A percentile compares a stretch with the other conserved stretches of the same genome.
These are phyloP conservation scores for Pythium volutum DNA, from an alignment of 352 stramenopile species.

Conservation along the genomic window DNA sequence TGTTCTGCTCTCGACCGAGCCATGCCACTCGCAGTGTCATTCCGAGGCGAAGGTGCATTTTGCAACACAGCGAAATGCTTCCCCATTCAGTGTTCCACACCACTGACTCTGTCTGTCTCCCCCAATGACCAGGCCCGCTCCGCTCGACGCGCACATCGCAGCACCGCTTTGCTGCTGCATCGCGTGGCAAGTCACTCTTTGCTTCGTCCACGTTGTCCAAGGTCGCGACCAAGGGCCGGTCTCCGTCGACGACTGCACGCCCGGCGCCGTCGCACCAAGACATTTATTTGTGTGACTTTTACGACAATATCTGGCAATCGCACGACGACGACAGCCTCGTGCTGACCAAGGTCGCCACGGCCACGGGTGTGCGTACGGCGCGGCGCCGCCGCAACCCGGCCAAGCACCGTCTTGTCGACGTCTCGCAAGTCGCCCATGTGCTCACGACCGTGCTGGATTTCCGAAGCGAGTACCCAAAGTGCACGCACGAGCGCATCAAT, in stretches of 20 bases:
- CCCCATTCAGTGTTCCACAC: background rate
- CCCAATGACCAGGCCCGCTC: conserved; percentile 9
- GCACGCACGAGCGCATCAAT: conserved; percentile 39
- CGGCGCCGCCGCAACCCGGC: conserved; percentile 18
- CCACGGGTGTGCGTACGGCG: conserved; percentile 22
- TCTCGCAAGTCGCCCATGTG: conserved; percentile 75
- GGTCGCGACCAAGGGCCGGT: background rate
- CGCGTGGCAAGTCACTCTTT: background rate
- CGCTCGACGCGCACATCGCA: conserved; percentile 14
- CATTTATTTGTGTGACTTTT: conserved; percentile 30
- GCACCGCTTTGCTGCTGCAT: conserved; percentile 7
- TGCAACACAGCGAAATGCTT: background rate
- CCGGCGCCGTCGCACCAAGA: background rate
- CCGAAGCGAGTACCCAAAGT: conserved; percentile 49
- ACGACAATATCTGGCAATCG: conserved; percentile 31
- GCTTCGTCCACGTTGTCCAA: background rate
- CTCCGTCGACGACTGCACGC: background rate
- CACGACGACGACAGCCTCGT: conserved; percentile 19
- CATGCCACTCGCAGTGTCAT: conserved; percentile 21
- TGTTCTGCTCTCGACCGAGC: background rate
- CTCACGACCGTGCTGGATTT: conserved; percentile 70
- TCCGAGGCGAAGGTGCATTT: conserved; percentile 20
- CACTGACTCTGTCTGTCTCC: background rate
- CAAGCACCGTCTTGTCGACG: conserved; percentile 30
- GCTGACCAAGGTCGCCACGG: conserved; percentile 18